Base-by-base conservation (phyloP, 2,329 filamentous ascomycete genomes). In the Penicillium sp. region DNA sequence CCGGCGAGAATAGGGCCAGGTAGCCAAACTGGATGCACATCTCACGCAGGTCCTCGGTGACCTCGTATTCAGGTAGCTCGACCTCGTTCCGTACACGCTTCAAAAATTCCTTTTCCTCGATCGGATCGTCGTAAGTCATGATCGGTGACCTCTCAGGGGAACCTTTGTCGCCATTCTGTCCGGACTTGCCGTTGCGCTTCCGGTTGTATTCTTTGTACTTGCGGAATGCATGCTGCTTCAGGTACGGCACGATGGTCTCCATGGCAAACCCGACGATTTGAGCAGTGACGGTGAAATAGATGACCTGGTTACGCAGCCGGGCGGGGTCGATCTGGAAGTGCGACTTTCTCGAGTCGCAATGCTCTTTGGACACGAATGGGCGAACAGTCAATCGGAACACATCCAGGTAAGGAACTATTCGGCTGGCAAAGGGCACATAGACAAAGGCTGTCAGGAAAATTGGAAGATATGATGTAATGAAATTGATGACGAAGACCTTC, bases 401-500 rank as follows among this genome's bases (percentile, higher is more conserved):
- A 58, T 96, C 86, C 4, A 98, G 81, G 63, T 95, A 88, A 0
- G 93, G 93, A 0, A 94, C 84, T 16, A 98, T 82, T 26, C 89
- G 70, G 52, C 84, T 82, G 14, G 89, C 91, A 61, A 97, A 98
- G 0, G 91, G 91, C 13, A 95, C 87, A 61, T 97, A 97, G 54
- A 97, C 84, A 60, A 97, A 97, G 0, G 90, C 88, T 0, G 90
- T 96, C 24, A 97, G 77, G 64, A 95, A 85, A 14, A 95, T 82
- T 1, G 89, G 87, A 45, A 95, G 82, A 66, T 96, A 97, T 0
- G 90, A 96, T 5, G 89, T 95, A 68, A 97, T 91, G 69, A 97
- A 96, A 73, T 97, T 95, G 58, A 97, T 80, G n/a, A 97, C 84
- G 61, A 98, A 97, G 41, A 95, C 85, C 73, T 98, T 98, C 52